Percentiles rank a stretch among this genome's conserved stretches.
These are phyloP conservation scores for Stachybotrys echinatus DNA, from an alignment of 2,329 filamentous ascomycete genomes.

Conservation along the genomic window DNA sequence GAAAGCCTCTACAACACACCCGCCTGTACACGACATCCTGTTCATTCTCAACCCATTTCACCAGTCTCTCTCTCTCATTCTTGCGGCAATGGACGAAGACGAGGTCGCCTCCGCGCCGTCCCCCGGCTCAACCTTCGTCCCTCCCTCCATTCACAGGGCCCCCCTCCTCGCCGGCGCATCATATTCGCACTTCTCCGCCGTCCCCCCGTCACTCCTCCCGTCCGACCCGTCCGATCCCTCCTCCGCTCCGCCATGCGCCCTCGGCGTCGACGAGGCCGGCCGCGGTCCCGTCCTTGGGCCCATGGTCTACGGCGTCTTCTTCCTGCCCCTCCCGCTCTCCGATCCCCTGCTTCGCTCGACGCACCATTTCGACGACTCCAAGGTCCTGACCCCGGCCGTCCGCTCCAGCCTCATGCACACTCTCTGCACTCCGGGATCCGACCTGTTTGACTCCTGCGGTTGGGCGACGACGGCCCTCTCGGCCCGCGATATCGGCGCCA, in stretches of 20 bases:
- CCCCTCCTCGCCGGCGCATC: conserved; percentile 59
- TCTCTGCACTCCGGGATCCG: conserved; percentile 59
- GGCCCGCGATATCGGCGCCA: conserved; percentile 73
- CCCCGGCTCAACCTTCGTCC: conserved; percentile 44
- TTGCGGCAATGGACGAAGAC: conserved; percentile 9
- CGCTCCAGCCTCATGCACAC: conserved; percentile 65
- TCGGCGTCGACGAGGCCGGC: conserved; percentile 92
- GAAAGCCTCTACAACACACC: too few species aligned
- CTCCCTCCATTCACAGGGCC: conserved; percentile 59
- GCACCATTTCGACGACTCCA: conserved; percentile 92
- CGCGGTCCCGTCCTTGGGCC: conserved; percentile 86
- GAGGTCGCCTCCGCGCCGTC: conserved; percentile 3
- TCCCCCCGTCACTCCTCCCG: conserved; percentile 56
- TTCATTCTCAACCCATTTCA: not conserved
- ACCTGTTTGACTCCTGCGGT: conserved; percentile 56
- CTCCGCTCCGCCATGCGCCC: conserved; percentile 50
- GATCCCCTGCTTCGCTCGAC: conserved; percentile 70
- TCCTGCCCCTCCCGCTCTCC: conserved; percentile 67
- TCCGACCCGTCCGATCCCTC: conserved; percentile 26
- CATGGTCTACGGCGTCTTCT: conserved; percentile 68
- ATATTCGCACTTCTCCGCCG: conserved; percentile 66
- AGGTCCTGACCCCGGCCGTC: conserved; percentile 77
- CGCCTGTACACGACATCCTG: not conserved
- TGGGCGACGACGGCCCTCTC: conserved; percentile 82
- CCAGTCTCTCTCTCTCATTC: too few species aligned